Evolutionary conservation across 2,329 filamentous ascomycete genomes (phyloP), one percentile per base, ranked within the genome.

Genomic region (Monosporascus sp.): DNA sequence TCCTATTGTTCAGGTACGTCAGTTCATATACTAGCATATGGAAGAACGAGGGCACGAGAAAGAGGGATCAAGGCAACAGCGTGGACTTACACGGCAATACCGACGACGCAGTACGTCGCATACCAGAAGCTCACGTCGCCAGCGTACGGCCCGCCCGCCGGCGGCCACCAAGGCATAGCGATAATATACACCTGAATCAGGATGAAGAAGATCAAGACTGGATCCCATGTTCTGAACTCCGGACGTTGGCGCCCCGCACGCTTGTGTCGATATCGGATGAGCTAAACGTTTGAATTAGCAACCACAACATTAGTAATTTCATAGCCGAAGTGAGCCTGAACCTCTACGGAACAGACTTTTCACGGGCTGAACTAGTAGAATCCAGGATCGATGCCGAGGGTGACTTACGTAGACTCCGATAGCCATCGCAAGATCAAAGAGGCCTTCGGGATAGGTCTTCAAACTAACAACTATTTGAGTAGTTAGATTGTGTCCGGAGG

Each of bases 41-140:
- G 38, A 48, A 39, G 46, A 31, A 11, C 31, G 8, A 41, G 27
- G 11, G 20, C 27, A 8, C 9, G 6, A n/a, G 18, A 11, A 5
- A 25, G n/a, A 24, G 20, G 1, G 17, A 35, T 3, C 6, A 48
- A 18, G 15, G 15, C 17, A 1, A 20, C 25, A 27, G 15, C 6
- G 27, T n/a, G 49, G n/a, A 79, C 81, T 74, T 72, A 84, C 80
- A 88, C 77, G 22, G 67, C 83, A 53, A 89, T 77, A 0, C 86
- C 85, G 0, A 82, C 78, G 0, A 83, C 79, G 20, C 80, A 78
- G 59, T 89, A 89, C 0, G 85, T 89, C 1, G 77, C 85, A 58
- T 89, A 90, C 81, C 83, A 90, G 67, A 90, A 90, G 50, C 80
- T 85, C 1, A 89, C 85, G 52, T 85, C 81, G 0, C 85, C 86